Conservation (phyloP, 2,329 filamentous ascomycete species). For the Colletotrichum paranaense region DNA sequence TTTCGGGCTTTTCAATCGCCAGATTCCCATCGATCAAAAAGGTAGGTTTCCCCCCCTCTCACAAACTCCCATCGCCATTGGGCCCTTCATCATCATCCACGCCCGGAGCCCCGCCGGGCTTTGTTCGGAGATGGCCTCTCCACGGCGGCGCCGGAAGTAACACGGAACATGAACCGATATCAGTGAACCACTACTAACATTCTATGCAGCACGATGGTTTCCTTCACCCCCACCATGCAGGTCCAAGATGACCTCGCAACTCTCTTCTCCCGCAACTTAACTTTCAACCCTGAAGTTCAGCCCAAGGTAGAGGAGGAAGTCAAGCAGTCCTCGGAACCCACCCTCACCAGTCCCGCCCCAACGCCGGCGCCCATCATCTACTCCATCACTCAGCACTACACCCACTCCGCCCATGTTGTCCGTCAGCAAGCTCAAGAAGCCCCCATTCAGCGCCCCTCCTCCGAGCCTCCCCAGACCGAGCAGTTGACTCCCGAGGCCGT, state of each 20-base stretch:
- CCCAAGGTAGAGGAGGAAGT: slow-evolving; percentile 45
- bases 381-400: slow-evolving; percentile 84
- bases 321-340: slow-evolving; percentile 40
- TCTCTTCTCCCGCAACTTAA: slow-evolving; percentile 83
- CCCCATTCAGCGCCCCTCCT: slow-evolving; percentile 55
- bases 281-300: slow-evolving; percentile 61
- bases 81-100: not conserved
- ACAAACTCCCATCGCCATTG: not conserved
- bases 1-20: not conserved
- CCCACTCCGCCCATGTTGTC: slow-evolving; percentile 78
- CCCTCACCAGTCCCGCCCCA: slow-evolving; percentile 43
- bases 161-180: not conserved
- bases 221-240: slow-evolving; percentile 62
- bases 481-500: slow-evolving; percentile 66
- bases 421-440: slow-evolving; percentile 51
- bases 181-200: slow-evolving; percentile 9
- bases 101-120: slow-evolving; percentile 25
- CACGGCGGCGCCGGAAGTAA: not conserved
- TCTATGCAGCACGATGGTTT: slow-evolving; percentile 49
- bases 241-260: slow-evolving; percentile 84
- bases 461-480: slow-evolving; percentile 61
- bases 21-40: not conserved
- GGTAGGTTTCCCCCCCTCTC: not conserved
- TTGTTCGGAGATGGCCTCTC: slow-evolving; percentile 22
- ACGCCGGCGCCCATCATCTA: slow-evolving; percentile 68